A percentile compares a stretch with the other conserved stretches of the same genome.
phyloP scores from a whole-genome alignment of 768 basidiomycete species.

The Trametes maxima region DNA sequence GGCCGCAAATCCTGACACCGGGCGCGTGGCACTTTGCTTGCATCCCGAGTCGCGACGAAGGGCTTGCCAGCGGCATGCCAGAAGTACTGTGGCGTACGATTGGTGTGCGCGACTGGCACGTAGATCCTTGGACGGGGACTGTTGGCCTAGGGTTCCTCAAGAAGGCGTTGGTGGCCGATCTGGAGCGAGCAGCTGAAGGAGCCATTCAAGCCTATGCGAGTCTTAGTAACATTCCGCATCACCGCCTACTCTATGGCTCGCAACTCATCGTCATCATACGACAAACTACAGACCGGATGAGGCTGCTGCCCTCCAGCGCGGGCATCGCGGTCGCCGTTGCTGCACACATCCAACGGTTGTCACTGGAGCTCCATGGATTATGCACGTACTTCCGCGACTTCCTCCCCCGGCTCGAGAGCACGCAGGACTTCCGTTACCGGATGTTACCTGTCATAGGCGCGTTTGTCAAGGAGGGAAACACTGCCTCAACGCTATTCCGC shows the following conservation, averaged over 20 bases:
- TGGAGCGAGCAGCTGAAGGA: background rate
- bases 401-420: background rate
- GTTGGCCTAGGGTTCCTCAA: no score
- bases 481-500: background rate
- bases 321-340: background rate
- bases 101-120: background rate
- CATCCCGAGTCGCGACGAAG: background rate
- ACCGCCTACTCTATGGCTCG: background rate
- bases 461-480: background rate
- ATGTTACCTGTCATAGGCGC: background rate
- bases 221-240: background rate
- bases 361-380: conserved; percentile 4
- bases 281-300: background rate
- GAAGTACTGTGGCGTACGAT: background rate
- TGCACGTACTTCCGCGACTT: background rate
- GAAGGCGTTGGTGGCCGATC: background rate
- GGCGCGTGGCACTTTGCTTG: conserved; percentile 4
- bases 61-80: background rate
- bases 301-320: background rate
- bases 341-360: conserved; percentile 8
- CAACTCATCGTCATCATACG: background rate
- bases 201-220: no score
- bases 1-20: background rate
- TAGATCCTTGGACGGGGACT: background rate
- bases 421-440: background rate